phyloP scores from a whole-genome alignment of 1,284 basidiomycete species.

The Vanrija sp. region DNA sequence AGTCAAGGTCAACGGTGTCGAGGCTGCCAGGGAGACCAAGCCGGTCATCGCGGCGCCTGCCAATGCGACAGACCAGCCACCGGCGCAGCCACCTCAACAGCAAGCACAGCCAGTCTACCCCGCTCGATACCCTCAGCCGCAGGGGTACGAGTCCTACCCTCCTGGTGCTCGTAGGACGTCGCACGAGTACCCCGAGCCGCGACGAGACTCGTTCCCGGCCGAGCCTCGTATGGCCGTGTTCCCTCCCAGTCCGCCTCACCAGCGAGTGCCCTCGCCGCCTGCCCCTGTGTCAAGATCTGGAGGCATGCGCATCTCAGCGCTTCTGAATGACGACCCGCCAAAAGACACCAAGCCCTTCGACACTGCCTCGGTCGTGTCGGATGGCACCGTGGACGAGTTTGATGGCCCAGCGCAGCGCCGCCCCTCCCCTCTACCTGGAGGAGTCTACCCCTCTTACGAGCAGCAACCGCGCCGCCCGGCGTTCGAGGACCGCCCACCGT shows the following conservation, averaged over 20 bases:
- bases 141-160: background rate
- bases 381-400: constrained; percentile 40
- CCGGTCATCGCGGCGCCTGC: background rate
- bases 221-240: constrained; percentile 41
- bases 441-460: background rate
- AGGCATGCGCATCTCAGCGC: constrained; percentile 40
- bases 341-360: constrained; percentile 19
- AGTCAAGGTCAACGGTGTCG: constrained; percentile 18
- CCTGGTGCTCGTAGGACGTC: background rate
- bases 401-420: constrained; percentile 10
- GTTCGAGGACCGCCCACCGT: constrained; percentile 1
- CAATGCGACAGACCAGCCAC: constrained; percentile 9
- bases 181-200: background rate
- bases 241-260: constrained; percentile 24
- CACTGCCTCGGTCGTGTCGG: constrained; percentile 33
- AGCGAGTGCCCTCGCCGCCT: background rate
- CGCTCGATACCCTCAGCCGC: background rate
- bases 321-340: constrained; percentile 40
- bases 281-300: constrained; percentile 27
- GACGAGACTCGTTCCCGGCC: background rate
- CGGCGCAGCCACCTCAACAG: background rate
- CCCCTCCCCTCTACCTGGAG: constrained; percentile 6
- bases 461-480: constrained; percentile 1
- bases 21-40: background rate
- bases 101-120: background rate